Conservation (phyloP, 164 flowering plant species). For the Litsea cubeba region DNA sequence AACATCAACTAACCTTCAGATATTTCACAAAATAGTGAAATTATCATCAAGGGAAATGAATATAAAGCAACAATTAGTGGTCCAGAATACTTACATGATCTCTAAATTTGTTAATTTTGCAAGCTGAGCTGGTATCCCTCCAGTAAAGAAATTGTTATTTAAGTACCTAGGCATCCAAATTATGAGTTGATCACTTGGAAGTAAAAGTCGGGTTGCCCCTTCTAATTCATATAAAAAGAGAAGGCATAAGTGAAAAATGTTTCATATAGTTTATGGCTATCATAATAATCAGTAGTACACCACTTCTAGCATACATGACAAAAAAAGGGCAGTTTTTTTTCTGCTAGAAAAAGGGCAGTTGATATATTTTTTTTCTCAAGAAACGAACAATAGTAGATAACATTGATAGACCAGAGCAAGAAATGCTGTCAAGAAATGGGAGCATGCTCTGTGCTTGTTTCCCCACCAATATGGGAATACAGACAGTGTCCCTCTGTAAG, state of each 20-base stretch:
- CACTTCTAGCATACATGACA: neutral
- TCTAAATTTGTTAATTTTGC: slow-evolving; percentile 88
- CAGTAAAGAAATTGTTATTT: slow-evolving; percentile 82
- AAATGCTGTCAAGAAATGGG: neutral
- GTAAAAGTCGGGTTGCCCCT: neutral
- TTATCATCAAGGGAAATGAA: neutral
- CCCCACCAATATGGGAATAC: neutral
- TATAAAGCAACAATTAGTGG: no score
- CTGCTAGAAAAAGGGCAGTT: no score
- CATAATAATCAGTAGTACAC: neutral
- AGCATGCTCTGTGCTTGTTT: neutral
- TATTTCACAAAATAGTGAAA: neutral
- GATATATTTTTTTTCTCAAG: neutral
- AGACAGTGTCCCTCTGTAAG: no score
- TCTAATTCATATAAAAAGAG: neutral
- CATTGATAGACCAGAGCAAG: neutral
- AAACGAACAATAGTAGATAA: neutral
- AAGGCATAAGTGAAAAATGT: neutral
- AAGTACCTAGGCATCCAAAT: slow-evolving; percentile 49
- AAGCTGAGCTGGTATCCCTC: slow-evolving; percentile 90
- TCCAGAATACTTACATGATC: slow-evolving; percentile 22
- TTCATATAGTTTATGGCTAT: neutral
- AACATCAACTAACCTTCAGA: slow-evolving; percentile 13
- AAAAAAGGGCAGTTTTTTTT: no score
- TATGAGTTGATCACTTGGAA: neutral